Base-by-base conservation (phyloP, 2,329 filamentous ascomycete species). In the Elsinoe australis region DNA sequence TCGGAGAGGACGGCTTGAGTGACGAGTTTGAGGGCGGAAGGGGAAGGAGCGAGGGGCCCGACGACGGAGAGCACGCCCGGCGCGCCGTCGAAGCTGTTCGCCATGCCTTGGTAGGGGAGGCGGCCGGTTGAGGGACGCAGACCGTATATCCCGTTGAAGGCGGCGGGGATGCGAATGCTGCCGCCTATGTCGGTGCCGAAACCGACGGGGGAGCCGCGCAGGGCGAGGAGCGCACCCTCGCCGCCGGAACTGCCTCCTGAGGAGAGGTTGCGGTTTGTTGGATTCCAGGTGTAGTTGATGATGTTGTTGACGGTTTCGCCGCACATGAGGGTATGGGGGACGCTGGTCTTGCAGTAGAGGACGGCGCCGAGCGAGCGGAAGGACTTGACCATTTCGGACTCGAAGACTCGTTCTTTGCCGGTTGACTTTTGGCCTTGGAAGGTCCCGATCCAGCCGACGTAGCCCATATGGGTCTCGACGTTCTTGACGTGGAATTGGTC, bases 71-170 rank as follows among this genome's bases (percentile, higher is more conserved):
- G 66, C 24, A 83, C 70, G 0, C 71, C 74, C 54, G 76, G 79
- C 55, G 86, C 80, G 0, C 82, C 82, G 46, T 76, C 76, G 70
- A 79, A 75, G 6, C 71, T 75, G 57, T 82, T 83, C 0, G 80
- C 78, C 65, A 76, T 74, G 14, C 73, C 75, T 59, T 76, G 67
- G 50, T 77, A 78, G 1, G 70, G 71, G 1, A 80, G 62, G 19
- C 78, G 65, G 0, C 76, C 76, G 0, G 63, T 53, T 0, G 72
- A 75, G 0, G 78, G 76, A 24, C 76, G 69, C 14, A 81, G 56
- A 1, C 75, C 76, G 56, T 73, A 80, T 0, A 80, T 56, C 2
- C 72, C 74, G 50, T 79, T 76, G 64, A 79, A 80, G 1, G 70
- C 75, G n/a, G 76, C 69, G 3, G 78, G 78, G 22, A 80, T 75